These are phyloP conservation scores for Astrephomene gubernaculifera DNA, from an alignment of 139 green algal species.

Conservation along the genomic window DNA sequence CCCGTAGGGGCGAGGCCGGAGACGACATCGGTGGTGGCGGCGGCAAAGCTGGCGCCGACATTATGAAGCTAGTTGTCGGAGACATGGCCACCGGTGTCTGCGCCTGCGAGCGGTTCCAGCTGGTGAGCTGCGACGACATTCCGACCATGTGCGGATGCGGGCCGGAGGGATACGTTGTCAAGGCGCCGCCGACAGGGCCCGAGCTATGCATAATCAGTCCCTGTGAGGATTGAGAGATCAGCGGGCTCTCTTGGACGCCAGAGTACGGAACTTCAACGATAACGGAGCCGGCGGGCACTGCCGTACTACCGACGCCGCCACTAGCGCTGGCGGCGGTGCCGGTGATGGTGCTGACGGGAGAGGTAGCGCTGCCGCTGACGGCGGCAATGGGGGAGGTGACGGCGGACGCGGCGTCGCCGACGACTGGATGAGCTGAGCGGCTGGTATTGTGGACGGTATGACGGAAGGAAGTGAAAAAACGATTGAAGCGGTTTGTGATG, in stretches of 20 bases:
- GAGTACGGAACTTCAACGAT: neutral
- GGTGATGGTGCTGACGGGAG: neutral
- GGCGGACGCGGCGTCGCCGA: no score
- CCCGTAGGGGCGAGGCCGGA: neutral
- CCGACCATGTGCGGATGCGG: neutral
- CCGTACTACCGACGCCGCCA: neutral
- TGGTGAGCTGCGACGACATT: neutral
- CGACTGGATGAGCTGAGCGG: neutral
- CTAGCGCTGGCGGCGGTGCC: neutral
- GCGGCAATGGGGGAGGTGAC: neutral
- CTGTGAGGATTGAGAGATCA: neutral
- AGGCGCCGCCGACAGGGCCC: neutral
- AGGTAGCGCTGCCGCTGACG: neutral
- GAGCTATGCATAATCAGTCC: neutral
- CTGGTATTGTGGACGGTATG: neutral
- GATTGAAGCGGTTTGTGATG: conserved; percentile 17
- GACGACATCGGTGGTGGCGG: neutral
- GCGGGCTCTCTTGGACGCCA: neutral
- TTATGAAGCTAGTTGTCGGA: neutral
- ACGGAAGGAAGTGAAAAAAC: conserved; percentile 4
- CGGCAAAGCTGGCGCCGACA: neutral
- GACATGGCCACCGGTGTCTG: neutral
- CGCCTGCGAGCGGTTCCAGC: neutral
- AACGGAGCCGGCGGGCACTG: neutral
- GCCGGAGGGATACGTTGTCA: neutral